Evolutionary conservation across 345 rosid genomes (phyloP), one percentile per base, ranked within the genome.

Genomic region (Luvunga scandens): DNA sequence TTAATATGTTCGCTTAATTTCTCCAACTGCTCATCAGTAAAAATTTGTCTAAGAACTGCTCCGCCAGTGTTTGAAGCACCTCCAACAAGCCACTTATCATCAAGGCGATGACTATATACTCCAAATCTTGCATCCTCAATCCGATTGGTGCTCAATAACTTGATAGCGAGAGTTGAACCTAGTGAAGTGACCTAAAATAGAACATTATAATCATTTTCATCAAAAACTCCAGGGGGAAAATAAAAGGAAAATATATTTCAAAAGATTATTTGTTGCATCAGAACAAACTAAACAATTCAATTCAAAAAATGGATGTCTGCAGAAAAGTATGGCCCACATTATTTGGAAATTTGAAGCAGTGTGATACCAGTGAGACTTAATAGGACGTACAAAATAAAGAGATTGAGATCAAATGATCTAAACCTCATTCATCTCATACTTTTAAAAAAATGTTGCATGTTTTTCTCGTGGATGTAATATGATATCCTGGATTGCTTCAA

Each of bases 31-130:
- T 92, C 88, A 48, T 95, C 98, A 7, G 88, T 90, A 72, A 95
- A 95, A 28, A 90, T 79, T 79, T 91, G 89, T 77, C 94, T 88
- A 62, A 95, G 96, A 81, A 93, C 93, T 25, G 93, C 98, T 79
- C 99, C 99, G 3, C 99, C 99, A 60, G 98, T 95, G 76, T 95
- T 95, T 74, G 99, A 95, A 81, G 99, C 99, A 80, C 98, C 97
- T 78, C 98, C 99, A 18, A 95, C 99, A 48, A 95, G 96, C 99
- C 99, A 95, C 75, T 90, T 93, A 81, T 95, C 93, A 70, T 93
- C 96, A 25, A 95, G 92, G 33, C 99, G 96, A 74, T 95, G 99
- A 77, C 99, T 93, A 72, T 93, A 95, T 72, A 95, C 98, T 53
- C 99, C 99, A 75, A 83, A 92, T 74, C 98, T 87, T 56, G 97